A percentile compares a stretch with the other conserved stretches of the same genome.
These are phyloP conservation scores for Arachis monticola DNA, from an alignment of 331 rosid genomes.

Conservation along the genomic window DNA sequence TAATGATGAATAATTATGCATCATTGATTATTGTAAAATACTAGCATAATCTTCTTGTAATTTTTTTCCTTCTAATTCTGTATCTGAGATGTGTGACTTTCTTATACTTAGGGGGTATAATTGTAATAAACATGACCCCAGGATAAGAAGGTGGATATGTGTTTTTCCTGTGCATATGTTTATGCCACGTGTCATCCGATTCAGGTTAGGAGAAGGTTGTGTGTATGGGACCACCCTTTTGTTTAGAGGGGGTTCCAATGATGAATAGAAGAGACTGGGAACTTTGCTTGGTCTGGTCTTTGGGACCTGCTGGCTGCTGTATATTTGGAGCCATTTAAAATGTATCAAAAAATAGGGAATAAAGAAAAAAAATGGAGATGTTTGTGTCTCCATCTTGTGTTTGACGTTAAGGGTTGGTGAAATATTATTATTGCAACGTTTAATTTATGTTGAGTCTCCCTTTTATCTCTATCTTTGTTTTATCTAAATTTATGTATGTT, in stretches of 20 bases:
- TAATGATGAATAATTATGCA: neutral
- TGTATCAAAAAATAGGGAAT: neutral
- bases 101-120: slow-evolving; percentile 18
- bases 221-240: slow-evolving; percentile 8
- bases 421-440: no score
- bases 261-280: neutral
- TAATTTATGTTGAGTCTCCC: no score
- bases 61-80: neutral
- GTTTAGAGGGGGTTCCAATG: neutral
- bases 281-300: neutral
- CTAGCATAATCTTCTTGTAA: neutral
- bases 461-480: no score
- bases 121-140: slow-evolving; percentile 27
- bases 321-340: neutral
- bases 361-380: neutral
- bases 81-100: slow-evolving; percentile 33
- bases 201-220: slow-evolving; percentile 29
- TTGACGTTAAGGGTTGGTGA: neutral
- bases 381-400: slow-evolving; percentile 2
- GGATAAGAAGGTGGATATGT: slow-evolving; percentile 27
- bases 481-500: neutral
- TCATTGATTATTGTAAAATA: neutral
- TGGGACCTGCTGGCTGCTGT: slow-evolving; percentile 7
- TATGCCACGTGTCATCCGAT: neutral
- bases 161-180: no score